A percentile compares a stretch with the other conserved stretches of the same genome.
phyloP scores from a whole-genome alignment of 2,329 filamentous ascomycete species.

The Chlorencoelia australis region DNA sequence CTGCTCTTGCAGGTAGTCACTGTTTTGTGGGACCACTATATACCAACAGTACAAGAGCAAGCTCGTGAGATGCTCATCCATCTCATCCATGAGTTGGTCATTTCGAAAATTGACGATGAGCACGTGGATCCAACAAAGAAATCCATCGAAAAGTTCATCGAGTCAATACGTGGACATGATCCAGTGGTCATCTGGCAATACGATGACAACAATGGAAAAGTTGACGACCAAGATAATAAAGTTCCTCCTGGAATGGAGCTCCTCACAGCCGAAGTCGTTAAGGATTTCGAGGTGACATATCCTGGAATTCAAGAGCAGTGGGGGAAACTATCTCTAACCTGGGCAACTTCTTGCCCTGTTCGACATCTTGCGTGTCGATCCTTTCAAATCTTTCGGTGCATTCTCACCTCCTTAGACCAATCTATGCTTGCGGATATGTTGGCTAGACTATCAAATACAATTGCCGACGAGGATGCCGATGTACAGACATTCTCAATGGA shows the following conservation, averaged over 20 bases:
- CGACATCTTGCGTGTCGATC: conserved; percentile 91
- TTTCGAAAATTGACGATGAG: conserved; percentile 64
- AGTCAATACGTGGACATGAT: conserved; percentile 77
- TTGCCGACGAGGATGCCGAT: conserved; percentile 87
- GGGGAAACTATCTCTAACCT: conserved; percentile 81
- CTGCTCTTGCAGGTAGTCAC: conserved; percentile 83
- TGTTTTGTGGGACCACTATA: conserved; percentile 97
- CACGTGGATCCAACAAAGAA: conserved; percentile 52
- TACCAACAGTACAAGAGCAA: conserved; percentile 87
- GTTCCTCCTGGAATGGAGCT: conserved; percentile 83
- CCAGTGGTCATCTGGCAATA: conserved; percentile 85
- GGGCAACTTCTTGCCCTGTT: conserved; percentile 95
- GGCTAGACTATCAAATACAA: conserved; percentile 86
- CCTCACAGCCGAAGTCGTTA: conserved; percentile 71
- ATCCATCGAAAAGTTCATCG: conserved; percentile 78
- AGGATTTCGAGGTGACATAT: conserved; percentile 75
- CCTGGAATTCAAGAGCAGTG: conserved; percentile 84
- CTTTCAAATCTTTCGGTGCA: conserved; percentile 93
- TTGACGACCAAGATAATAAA: conserved; percentile 61
- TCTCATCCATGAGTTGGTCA: conserved; percentile 89
- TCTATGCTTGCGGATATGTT: conserved; percentile 97
- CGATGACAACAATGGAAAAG: conserved; percentile 79
- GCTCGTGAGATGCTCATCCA: conserved; percentile 97
- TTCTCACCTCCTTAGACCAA: conserved; percentile 82
- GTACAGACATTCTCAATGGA: conserved; percentile 98